Evolutionary conservation across 2,329 filamentous ascomycete species (phyloP).

Genomic region (Ophiostoma sp.): DNA sequence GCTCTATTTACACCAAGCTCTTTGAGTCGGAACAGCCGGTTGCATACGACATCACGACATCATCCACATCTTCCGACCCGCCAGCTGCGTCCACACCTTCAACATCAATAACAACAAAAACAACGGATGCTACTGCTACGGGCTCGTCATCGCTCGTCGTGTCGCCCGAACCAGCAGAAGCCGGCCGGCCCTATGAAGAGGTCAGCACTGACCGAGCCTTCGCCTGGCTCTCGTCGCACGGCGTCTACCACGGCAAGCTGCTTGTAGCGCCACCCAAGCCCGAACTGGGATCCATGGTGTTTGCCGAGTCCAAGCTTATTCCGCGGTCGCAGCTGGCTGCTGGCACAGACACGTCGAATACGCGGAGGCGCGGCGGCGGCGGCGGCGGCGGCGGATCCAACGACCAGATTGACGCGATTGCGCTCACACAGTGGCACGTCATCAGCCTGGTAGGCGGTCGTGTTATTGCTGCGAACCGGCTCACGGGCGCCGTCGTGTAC

Average conservation of each 20-base stretch:
- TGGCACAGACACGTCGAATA: conserved; percentile 52
- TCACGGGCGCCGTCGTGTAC: conserved; percentile 80
- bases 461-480: conserved; percentile 76
- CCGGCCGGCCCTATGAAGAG: conserved; percentile 48
- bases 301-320: conserved; percentile 73
- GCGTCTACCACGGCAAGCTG: conserved; percentile 81
- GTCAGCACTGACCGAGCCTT: conserved; percentile 64
- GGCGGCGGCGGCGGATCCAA: conserved; percentile 55
- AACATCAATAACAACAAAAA: conserved; percentile 31
- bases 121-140: conserved; percentile 39
- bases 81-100: background rate
- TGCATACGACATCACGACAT: conserved; percentile 64
- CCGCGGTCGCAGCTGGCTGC: conserved; percentile 67
- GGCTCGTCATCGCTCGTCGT: conserved; percentile 61
- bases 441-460: conserved; percentile 75
- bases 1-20: conserved; percentile 77
- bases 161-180: conserved; percentile 66
- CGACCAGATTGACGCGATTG: conserved; percentile 60
- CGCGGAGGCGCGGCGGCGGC: conserved; percentile 53
- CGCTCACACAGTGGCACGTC: conserved; percentile 90
- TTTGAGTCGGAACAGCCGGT: conserved; percentile 83
- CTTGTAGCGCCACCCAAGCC: conserved; percentile 54
- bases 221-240: conserved; percentile 85
- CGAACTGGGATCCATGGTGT: conserved; percentile 67
- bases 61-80: conserved; percentile 36